Conservation (phyloP, 192 early-diverging fungal genomes). For the Coemansia sp. region DNA sequence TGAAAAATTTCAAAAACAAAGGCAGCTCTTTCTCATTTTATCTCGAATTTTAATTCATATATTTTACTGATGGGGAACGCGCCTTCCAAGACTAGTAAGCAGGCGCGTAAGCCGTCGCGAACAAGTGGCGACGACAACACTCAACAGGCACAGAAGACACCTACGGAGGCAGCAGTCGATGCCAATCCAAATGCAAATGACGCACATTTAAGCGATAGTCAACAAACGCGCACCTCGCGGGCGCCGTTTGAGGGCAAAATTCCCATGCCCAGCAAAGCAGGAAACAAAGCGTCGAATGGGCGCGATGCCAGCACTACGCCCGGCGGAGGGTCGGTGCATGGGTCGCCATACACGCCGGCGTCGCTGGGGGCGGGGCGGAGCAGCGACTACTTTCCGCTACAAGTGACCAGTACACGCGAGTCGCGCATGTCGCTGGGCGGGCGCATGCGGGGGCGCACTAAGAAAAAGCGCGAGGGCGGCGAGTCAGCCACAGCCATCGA, state of each 20-base stretch:
- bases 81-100: conserved; percentile 42
- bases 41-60: not conserved
- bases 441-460: conserved; percentile 34
- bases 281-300: not conserved
- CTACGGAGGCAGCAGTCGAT: conserved; percentile 8
- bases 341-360: conserved; percentile 41
- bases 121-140: not conserved
- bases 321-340: not conserved
- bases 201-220: not conserved
- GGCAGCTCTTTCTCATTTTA: too few relatives aligned
- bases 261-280: conserved; percentile 8
- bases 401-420: conserved; percentile 45
- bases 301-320: not conserved
- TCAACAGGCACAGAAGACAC: not conserved
- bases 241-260: conserved; percentile 32
- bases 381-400: conserved; percentile 53
- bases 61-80: conserved; percentile 40
- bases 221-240: not conserved
- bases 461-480: conserved; percentile 6
- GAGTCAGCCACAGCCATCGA: not conserved
- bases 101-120: conserved; percentile 29
- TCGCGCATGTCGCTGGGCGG: conserved; percentile 54
- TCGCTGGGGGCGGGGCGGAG: conserved; percentile 17
- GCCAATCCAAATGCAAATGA: conserved; percentile 6
- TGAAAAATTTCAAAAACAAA: too few relatives aligned